Base-by-base conservation (phyloP, 2,329 filamentous ascomycete genomes). In the Sporothrix brunneoviolacea region DNA sequence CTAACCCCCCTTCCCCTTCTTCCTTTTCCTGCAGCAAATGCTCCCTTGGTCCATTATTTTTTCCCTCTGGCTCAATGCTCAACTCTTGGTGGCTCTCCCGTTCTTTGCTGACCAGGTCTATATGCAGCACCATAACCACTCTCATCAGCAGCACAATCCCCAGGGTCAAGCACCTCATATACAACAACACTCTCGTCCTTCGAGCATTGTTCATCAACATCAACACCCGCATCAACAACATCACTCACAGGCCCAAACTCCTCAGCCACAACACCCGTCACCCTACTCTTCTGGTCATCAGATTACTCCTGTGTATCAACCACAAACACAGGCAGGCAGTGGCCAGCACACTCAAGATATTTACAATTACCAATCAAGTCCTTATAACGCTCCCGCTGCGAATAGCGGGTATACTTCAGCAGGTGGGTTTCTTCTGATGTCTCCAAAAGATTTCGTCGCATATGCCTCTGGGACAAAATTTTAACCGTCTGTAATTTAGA, bases 361-460 rank as follows among this genome's bases (percentile, higher is more conserved):
- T 61, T 95, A 91, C 69, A 82, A 86, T 64, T 80, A 85, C 52
- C 87, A 93, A 64, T 80, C 86, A 56, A 88, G 83, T 65, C 81
- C 88, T 10, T 95, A 95, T 72, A 90, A 85, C 70, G 85, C 88
- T 50, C 83, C 87, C 59, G 88, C 85, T 70, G 81, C 85, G 54
- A 83, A 86, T 50, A 87, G 85, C 69, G 86, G 86, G 71, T 95
- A 95, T 70, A 84, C 88, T 57, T 88, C 89, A 65, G 86, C 87
- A 74, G 88, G 88, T 93, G 72, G 24, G 24, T 28, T 28, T 6
- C 10, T 28, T 5, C 10, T 28, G 24, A 6, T 10, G 24, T 28
- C 30, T 7, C 24, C 24, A 28, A 28, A 5, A 10, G 6, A 28
- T 28, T 28, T 28, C 24, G n/a, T n/a, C n/a, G n/a, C n/a, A n/a